Base-by-base conservation (phyloP, 1,284 basidiomycete species). In the Entoloma clypeatum region DNA sequence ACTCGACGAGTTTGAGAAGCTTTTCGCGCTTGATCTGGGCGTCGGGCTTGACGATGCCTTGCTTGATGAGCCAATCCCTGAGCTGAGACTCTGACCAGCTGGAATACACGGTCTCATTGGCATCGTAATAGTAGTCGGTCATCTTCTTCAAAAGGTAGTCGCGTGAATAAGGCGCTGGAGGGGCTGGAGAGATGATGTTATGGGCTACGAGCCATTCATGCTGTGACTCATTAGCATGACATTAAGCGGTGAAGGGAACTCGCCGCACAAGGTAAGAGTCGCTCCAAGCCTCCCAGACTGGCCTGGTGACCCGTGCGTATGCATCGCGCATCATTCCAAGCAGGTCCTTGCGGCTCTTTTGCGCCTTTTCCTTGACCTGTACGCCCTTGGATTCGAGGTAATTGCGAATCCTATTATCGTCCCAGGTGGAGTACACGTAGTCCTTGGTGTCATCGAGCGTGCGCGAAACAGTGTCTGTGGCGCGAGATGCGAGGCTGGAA, bases 351-450 rank as follows among this genome's bases (percentile, higher is more conserved):
- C 80, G 77, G 31, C 72, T 78, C 43, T 75, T 76, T 44, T 81
- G 67, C 11, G 72, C 65, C 49, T 81, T 77, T 9, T 80, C 74
- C 56, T 88, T 78, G 47, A 91, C 41, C n/a, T 41, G 59, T 25
- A 90, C 64, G 23, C 84, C 82, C 56, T 88, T 80, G 30, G 82
- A 71, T 53, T 86, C 79, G 34, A 94, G 77, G 66, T 84, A 96
- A 0, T 60, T 60, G 42, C 78, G 70, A 32, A 90, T 64, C 47
- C 75, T 69, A 55, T 74, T 83, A 53, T 95, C 89, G 45, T 84
- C 79, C 93, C 93, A 95, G 2, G 82, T 77, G 0, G 86, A 90
- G 61, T 88, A 94, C 5, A 92, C 65, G 53, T 92, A 94, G 62
- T 96, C 92, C 59, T 81, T 87, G 22, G 81, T 63, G 48, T 87